Percentiles rank a stretch among this genome's conserved stretches.
phyloP scores from a whole-genome alignment of 495 filamentous ascomycete species.

The Penicillium turbatum region DNA sequence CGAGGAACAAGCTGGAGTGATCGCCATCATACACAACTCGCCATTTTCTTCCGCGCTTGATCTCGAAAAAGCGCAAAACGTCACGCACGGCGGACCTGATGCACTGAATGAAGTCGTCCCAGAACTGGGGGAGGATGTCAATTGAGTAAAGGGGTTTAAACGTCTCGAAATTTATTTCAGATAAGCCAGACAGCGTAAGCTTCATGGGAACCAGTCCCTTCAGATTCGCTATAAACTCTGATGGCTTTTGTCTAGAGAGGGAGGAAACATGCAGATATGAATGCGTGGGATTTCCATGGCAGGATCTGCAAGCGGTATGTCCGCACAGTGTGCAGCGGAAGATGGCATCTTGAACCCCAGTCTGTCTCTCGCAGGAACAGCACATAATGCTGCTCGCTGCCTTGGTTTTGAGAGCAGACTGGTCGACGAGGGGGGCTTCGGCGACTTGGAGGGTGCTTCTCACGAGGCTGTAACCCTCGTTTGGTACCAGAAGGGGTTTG shows the following conservation, averaged over 20 bases:
- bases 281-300: slow-evolving; percentile 55
- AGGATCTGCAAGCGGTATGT: slow-evolving; percentile 53
- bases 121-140: slow-evolving; percentile 16
- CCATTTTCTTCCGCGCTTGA: slow-evolving; percentile 51
- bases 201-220: slow-evolving; percentile 46
- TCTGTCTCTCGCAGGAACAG: slow-evolving; percentile 56
- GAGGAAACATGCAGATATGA: slow-evolving; percentile 31
- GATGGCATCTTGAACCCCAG: slow-evolving; percentile 34
- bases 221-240: slow-evolving; percentile 45
- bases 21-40: slow-evolving; percentile 48
- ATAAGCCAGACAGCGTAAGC: slow-evolving; percentile 36
- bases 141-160: slow-evolving; percentile 12
- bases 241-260: slow-evolving; percentile 36
- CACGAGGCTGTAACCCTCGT: slow-evolving; percentile 3
- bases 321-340: slow-evolving; percentile 49
- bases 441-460: slow-evolving; percentile 7
- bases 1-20: slow-evolving; percentile 45
- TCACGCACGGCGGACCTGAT: slow-evolving; percentile 31
- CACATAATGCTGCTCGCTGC: slow-evolving; percentile 40
- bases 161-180: slow-evolving; percentile 19
- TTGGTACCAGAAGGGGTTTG: slow-evolving; percentile 8
- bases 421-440: neutral
- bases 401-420: slow-evolving; percentile 13
- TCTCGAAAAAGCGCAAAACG: slow-evolving; percentile 42
- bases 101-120: slow-evolving; percentile 35